Evolutionary conservation across 176 grass and related monocot genomes (phyloP).

Genomic region (Aegilops bicornis): DNA sequence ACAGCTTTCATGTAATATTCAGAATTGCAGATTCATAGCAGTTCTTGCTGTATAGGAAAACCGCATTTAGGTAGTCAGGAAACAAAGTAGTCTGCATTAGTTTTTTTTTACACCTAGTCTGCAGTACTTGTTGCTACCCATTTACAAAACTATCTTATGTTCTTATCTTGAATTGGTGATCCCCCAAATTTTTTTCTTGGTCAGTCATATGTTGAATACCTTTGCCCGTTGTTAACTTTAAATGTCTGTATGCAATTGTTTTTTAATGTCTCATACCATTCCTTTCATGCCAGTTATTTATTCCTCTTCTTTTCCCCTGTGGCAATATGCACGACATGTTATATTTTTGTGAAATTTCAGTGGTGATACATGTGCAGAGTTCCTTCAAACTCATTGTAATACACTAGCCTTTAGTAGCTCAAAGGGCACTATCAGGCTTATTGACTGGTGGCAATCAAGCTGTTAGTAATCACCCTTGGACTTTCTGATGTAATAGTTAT

Average conservation of each 20-base stretch:
- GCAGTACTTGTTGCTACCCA: no score
- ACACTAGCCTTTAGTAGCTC: slow-evolving; percentile 93
- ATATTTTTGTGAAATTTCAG: slow-evolving; percentile 59
- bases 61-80: no score
- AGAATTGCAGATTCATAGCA: no score
- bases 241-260: not conserved
- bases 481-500: slow-evolving; percentile 38
- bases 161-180: no score
- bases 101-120: no score
- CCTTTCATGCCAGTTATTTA: slow-evolving; percentile 2
- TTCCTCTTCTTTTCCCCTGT: not conserved
- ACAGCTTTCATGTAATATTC: no score
- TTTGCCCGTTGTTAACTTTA: slow-evolving; percentile 13
- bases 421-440: slow-evolving; percentile 87
- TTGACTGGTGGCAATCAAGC: slow-evolving; percentile 80
- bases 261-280: slow-evolving; percentile 17
- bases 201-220: not conserved
- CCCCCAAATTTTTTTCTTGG: no score
- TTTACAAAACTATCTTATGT: no score
- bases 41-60: no score
- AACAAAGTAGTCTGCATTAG: no score
- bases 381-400: slow-evolving; percentile 84
- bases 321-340: slow-evolving; percentile 30
- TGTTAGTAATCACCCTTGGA: slow-evolving; percentile 56
- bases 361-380: slow-evolving; percentile 95